A percentile compares a stretch with the other conserved stretches of the same genome.
These are phyloP conservation scores for Microbotryomycetes sp. DNA, from an alignment of 1,284 basidiomycete species.

Conservation along the genomic window DNA sequence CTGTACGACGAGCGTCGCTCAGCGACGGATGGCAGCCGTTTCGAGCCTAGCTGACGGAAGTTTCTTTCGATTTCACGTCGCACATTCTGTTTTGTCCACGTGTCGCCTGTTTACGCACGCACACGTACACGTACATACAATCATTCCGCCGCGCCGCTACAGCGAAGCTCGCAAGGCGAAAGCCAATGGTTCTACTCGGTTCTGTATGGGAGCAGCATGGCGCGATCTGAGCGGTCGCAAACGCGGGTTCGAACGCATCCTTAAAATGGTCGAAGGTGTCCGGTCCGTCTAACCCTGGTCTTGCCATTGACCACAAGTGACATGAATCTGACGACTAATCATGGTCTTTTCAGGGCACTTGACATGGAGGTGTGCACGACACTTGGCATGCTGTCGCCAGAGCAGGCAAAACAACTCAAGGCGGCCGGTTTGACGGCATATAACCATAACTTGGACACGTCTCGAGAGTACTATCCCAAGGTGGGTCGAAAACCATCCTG, in stretches of 20 bases:
- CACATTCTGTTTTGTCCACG: too few species aligned
- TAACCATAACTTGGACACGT: slow-evolving; percentile 98
- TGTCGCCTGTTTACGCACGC: too few species aligned
- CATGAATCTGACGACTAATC: slow-evolving; percentile 35
- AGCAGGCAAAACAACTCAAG: slow-evolving; percentile 87
- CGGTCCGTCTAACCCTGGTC: slow-evolving; percentile 42
- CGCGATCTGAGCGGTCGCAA: slow-evolving; percentile 89
- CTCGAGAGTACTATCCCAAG: slow-evolving; percentile 90
- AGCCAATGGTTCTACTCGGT: slow-evolving; percentile 89
- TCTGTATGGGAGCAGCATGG: slow-evolving; percentile 99
- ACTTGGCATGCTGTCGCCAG: slow-evolving; percentile 88
- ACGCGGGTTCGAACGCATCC: slow-evolving; percentile 85
- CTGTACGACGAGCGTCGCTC: too few species aligned
- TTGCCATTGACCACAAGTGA: slow-evolving; percentile 59
- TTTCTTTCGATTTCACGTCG: too few species aligned
- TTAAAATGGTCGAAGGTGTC: slow-evolving; percentile 74
- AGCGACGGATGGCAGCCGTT: too few species aligned
- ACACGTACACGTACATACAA: too few species aligned
- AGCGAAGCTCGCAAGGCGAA: slow-evolving; percentile 72
- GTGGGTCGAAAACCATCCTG: slow-evolving; percentile 42
- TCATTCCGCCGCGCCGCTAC: too few species aligned
- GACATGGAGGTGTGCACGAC: slow-evolving; percentile 81
- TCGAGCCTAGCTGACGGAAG: too few species aligned
- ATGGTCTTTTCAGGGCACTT: slow-evolving; percentile 35
- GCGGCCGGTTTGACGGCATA: slow-evolving; percentile 95